A percentile compares a stretch with the other conserved stretches of the same genome.
Evolutionary conservation across 257 asterid species (phyloP).

Genomic region (Nicotiana attenuata): DNA sequence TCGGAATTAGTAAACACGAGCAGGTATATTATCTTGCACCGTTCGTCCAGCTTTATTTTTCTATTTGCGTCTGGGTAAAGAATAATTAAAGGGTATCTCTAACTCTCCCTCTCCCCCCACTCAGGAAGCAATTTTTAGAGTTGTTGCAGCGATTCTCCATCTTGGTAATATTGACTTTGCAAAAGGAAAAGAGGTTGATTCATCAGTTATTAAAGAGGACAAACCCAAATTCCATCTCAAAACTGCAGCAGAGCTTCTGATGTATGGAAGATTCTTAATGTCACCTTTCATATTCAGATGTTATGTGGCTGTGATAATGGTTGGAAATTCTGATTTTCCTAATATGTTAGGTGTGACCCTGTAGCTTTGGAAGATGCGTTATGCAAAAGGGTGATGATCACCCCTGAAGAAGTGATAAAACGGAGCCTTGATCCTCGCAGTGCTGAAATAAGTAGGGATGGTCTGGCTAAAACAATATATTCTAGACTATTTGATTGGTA

Average conservation of each 20-base stretch:
- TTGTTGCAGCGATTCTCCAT: conserved; percentile 91
- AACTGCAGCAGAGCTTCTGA: conserved; percentile 82
- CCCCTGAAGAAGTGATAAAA: conserved; percentile 97
- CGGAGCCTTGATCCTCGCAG: conserved; percentile 95
- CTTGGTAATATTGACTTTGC: conserved; percentile 87
- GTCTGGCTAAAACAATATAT: conserved; percentile 88
- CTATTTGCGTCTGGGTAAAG: conserved; percentile 2
- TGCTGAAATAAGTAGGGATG: conserved; percentile 90
- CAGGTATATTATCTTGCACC: conserved; percentile 46
- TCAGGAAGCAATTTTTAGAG: conserved; percentile 97
- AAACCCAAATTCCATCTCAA: conserved; percentile 82
- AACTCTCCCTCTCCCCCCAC: background rate
- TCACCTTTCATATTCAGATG: conserved; percentile 25
- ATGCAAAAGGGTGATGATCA: conserved; percentile 96
- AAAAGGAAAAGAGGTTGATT: conserved; percentile 85
- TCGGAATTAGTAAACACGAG: conserved; percentile 82
- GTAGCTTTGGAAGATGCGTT: conserved; percentile 85
- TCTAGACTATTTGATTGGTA: conserved; percentile 97
- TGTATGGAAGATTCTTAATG: conserved; percentile 43
- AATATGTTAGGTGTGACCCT: conserved; percentile 71
- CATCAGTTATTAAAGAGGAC: conserved; percentile 76
- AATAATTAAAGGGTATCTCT: conserved; percentile 6
- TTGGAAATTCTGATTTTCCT: conserved; percentile 24
- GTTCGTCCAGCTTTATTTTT: background rate
- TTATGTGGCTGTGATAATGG: conserved; percentile 23